Evolutionary conservation across 1,284 basidiomycete genomes (phyloP).

Genomic region (Cutaneotrichosporon arboriforme): DNA sequence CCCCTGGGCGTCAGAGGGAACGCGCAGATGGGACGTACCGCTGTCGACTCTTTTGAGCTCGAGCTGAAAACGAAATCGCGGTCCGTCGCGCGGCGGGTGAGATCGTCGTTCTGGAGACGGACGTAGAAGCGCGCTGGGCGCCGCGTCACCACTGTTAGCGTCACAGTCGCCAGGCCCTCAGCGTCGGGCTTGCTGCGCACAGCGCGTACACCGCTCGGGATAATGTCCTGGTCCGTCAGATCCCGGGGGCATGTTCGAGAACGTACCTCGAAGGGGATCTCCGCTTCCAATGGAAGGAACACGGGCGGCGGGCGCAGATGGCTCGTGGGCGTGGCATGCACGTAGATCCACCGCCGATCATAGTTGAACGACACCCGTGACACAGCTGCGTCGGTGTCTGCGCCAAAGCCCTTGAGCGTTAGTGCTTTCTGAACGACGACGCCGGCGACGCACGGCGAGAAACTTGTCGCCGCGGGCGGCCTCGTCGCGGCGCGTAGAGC

Average conservation of each 20-base stretch:
- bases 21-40: background rate
- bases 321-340: conserved; percentile 2
- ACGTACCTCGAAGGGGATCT: conserved; percentile 20
- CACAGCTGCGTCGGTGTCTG: background rate
- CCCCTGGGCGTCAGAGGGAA: background rate
- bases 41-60: conserved; percentile 8
- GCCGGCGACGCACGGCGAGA: conserved; percentile 2
- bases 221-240: conserved; percentile 12
- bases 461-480: background rate
- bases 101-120: conserved; percentile 1
- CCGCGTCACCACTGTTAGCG: conserved; percentile 15
- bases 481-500: background rate
- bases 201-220: conserved; percentile 11
- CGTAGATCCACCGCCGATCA: conserved; percentile 16
- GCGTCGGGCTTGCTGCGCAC: background rate
- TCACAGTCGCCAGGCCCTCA: conserved; percentile 2
- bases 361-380: conserved; percentile 17
- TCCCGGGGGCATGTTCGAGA: too few relatives aligned
- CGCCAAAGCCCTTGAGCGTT: conserved; percentile 8
- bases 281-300: conserved; percentile 16
- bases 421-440: background rate
- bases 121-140: conserved; percentile 20
- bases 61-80: conserved; percentile 19
- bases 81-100: conserved; percentile 17
- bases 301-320: conserved; percentile 3